Evolutionary conservation across 208 protist species (phyloP), one percentile per base, ranked within the genome.

Genomic region (Herpetomonas tarakana): DNA sequence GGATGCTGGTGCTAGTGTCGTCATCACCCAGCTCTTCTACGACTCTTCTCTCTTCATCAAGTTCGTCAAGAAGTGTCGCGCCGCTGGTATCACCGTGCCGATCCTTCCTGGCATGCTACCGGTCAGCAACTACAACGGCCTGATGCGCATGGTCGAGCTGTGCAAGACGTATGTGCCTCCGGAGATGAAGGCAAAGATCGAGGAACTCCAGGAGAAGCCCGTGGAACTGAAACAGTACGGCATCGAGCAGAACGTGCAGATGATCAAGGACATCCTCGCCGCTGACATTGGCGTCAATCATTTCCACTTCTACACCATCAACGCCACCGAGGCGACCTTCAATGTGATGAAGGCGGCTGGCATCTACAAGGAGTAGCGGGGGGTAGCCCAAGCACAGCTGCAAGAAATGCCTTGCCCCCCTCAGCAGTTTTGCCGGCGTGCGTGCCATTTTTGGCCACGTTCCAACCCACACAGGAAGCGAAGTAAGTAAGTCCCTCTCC

Each of bases 21-120:
- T 99, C 75, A 92, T 99, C 62, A 98, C 97, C 6, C 97, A 99
- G 79, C 74, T 99, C 12, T 98, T 99, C 64, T 99, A 98, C 70
- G 96, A 98, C 54, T 71, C 82, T 7, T 52, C 87, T 47, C 55
- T 92, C 16, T 99, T 98, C 70, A 74, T 96, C 28, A 62, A 87
- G 14, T 99, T 97, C 63, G 83, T 95, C 12, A 68, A 78, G 22
- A 60, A 89, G 19, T 98, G 94, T 62, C 77, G 91, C 14, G 76
- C 75, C 3, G 58, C 84, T 19, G 95, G 93, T 56, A 98, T 98
- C 68, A 96, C 74, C 0, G 67, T 83, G n/a, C 97, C 96, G 39
- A 97, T 98, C 51, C 71, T 98, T 14, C 94, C 97, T 0, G 96
- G 97, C 28, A 84, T 98, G 22, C 93, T 98, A 71, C 97, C 96